Evolutionary conservation across 2,329 filamentous ascomycete genomes (phyloP), one percentile per base, ranked within the genome.

Genomic region (Colletotrichum neosansevieriae): DNA sequence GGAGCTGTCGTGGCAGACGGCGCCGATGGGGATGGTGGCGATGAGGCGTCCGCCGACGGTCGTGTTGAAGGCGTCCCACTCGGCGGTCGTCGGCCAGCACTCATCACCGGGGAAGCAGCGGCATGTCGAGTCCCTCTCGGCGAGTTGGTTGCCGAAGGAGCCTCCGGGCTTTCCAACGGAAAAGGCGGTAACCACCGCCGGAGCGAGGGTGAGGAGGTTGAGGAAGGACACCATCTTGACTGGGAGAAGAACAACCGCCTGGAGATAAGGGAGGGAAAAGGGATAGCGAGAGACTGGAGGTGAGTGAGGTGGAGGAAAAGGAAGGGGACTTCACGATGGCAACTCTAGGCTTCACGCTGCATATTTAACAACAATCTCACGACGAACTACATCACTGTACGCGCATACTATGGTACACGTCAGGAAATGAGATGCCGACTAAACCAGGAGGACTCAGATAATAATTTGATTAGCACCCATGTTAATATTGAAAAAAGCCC

Each of bases 21-120:
- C 73, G 3, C 80, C 87, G 10, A 88, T 73, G 1, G 87, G 86
- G 1, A 83, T 76, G 0, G 84, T 88, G 1, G 79, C 78, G 36
- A 89, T 78, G 24, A 89, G 76, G 10, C 77, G 78, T 0, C 88
- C 88, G 3, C 77, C 76, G 0, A 89, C 76, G 2, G 85, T 83
- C 32, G 74, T 50, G 73, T 89, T 89, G 70, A 89, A 80, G 3
- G 72, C 59, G 7, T 74, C 71, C 86, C 86, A 89, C n/a, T 76
- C 73, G 6, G 70, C 57, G 2, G 67, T 29, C 0, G 78, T 77
- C 0, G 87, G 87, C 87, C 87, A 89, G 73, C 82, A 85, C 0
- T 72, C 36, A 58, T 88, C 85, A 15, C 81, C 81, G 1, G 86
- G 86, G 38, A 84, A 81, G 75, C 81, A 86, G 17, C 81, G 79